A percentile compares a stretch with the other conserved stretches of the same genome.
These are phyloP conservation scores for Scedosporium minutisporum DNA, from an alignment of 2,329 filamentous ascomycete species.

Conservation along the genomic window DNA sequence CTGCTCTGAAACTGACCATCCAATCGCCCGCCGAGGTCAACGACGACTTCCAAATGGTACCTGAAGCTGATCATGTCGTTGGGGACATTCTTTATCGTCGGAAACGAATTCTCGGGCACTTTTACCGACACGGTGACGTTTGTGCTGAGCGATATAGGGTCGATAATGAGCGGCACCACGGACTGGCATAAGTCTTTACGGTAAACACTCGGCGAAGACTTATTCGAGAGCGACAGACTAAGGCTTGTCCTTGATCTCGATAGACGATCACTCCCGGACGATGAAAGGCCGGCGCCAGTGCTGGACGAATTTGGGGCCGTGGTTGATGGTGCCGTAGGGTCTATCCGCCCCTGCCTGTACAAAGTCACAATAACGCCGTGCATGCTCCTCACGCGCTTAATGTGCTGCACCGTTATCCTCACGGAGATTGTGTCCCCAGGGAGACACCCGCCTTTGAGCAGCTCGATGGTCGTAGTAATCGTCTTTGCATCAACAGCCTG, in stretches of 20 bases:
- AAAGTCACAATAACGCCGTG: conserved; percentile 89
- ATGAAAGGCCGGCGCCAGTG: conserved; percentile 26
- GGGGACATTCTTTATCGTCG: conserved; percentile 81
- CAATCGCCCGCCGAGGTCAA: conserved; percentile 83
- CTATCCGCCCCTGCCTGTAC: conserved; percentile 83
- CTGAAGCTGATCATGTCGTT: conserved; percentile 92
- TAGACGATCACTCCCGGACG: conserved; percentile 53
- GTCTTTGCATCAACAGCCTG: conserved; percentile 55
- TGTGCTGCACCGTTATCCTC: conserved; percentile 75
- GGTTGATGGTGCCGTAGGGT: conserved; percentile 31
- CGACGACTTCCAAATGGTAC: conserved; percentile 85
- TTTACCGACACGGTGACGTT: conserved; percentile 75
- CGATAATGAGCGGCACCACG: conserved; percentile 78
- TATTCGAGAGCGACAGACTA: conserved; percentile 67
- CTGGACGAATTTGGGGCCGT: neutral
- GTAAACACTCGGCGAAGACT: conserved; percentile 83
- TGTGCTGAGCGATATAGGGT: conserved; percentile 67
- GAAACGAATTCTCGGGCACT: conserved; percentile 83
- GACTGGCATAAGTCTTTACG: conserved; percentile 89
- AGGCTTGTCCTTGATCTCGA: neutral
- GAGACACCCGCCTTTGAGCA: conserved; percentile 73
- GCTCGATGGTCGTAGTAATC: conserved; percentile 77
- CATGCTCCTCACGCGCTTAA: conserved; percentile 80
- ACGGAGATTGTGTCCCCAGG: conserved; percentile 77
- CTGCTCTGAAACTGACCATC: conserved; percentile 61